phyloP scores from a whole-genome alignment of 768 basidiomycete species.

The Termitomyces sp. region DNA sequence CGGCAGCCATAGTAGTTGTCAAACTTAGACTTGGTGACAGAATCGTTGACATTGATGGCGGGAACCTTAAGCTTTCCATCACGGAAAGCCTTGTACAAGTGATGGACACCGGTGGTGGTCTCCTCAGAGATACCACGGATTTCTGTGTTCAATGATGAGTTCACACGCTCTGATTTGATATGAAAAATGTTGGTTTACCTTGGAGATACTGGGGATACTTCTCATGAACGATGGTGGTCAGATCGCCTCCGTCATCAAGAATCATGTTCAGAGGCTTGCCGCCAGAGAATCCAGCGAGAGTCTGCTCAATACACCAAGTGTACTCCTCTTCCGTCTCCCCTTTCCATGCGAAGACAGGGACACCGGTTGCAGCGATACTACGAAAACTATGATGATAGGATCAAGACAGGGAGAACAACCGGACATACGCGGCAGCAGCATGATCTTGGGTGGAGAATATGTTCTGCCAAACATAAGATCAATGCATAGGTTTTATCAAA shows the following conservation, averaged over 20 bases:
- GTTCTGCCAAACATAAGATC: slow-evolving; percentile 48
- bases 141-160: slow-evolving; percentile 34
- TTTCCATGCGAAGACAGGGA: slow-evolving; percentile 99
- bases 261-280: slow-evolving; percentile 95
- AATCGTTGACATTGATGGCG: slow-evolving; percentile 99
- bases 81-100: slow-evolving; percentile 96
- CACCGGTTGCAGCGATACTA: slow-evolving; percentile 95
- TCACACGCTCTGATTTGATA: neutral
- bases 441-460: slow-evolving; percentile 99
- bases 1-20: slow-evolving; percentile 99
- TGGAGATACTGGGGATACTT: slow-evolving; percentile 89
- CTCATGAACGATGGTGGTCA: slow-evolving; percentile 92
- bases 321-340: slow-evolving; percentile 99
- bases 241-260: slow-evolving; percentile 97
- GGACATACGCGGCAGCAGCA: slow-evolving; percentile 87
- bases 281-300: slow-evolving; percentile 78
- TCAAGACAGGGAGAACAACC: neutral
- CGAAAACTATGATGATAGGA: slow-evolving; percentile 1
- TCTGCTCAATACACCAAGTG: slow-evolving; percentile 97
- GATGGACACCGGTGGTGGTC: slow-evolving; percentile 99
- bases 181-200: slow-evolving; percentile 31
- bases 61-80: slow-evolving; percentile 95
- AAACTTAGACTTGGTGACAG: slow-evolving; percentile 99
- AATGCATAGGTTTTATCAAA: neutral
- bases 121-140: slow-evolving; percentile 97